Percentiles rank a stretch among this genome's conserved stretches.
Evolutionary conservation across 352 stramenopile species (phyloP).

Genomic region (Phytophthora quininea): DNA sequence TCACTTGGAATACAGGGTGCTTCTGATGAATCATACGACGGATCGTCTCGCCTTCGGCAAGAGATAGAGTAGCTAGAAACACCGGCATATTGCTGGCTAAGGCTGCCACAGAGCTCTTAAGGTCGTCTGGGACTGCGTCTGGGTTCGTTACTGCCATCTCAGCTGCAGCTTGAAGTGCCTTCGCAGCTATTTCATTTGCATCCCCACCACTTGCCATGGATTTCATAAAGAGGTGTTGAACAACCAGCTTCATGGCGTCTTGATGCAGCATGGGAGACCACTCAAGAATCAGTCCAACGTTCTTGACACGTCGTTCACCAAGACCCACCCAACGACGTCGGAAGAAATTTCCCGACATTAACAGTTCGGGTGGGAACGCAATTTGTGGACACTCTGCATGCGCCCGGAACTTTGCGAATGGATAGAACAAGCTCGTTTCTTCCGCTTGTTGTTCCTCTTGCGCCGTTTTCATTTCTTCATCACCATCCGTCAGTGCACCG

Average conservation of each 20-base stretch:
- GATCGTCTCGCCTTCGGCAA: slow-evolving; percentile 97
- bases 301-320: slow-evolving; percentile 88
- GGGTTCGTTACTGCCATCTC: slow-evolving; percentile 37
- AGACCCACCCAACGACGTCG: slow-evolving; percentile 87
- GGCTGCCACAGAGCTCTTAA: slow-evolving; percentile 53
- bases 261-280: slow-evolving; percentile 83
- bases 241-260: slow-evolving; percentile 69
- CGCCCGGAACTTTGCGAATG: slow-evolving; percentile 75
- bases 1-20: slow-evolving; percentile 75
- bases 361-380: slow-evolving; percentile 64
- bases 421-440: slow-evolving; percentile 79
- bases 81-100: slow-evolving; percentile 52
- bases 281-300: slow-evolving; percentile 88
- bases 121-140: slow-evolving; percentile 22
- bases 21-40: slow-evolving; percentile 95
- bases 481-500: slow-evolving; percentile 2
- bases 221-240: slow-evolving; percentile 69
- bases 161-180: slow-evolving; percentile 46
- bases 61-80: slow-evolving; percentile 95
- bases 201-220: slow-evolving; percentile 35
- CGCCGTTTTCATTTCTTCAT: slow-evolving; percentile 33
- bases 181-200: slow-evolving; percentile 77
- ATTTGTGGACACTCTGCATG: slow-evolving; percentile 78
- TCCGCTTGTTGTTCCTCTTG: slow-evolving; percentile 41
- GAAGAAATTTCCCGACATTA: slow-evolving; percentile 92